These are phyloP conservation scores for Phytopythium cucurbitacearum DNA, from an alignment of 352 stramenopile species.

Conservation along the genomic window DNA sequence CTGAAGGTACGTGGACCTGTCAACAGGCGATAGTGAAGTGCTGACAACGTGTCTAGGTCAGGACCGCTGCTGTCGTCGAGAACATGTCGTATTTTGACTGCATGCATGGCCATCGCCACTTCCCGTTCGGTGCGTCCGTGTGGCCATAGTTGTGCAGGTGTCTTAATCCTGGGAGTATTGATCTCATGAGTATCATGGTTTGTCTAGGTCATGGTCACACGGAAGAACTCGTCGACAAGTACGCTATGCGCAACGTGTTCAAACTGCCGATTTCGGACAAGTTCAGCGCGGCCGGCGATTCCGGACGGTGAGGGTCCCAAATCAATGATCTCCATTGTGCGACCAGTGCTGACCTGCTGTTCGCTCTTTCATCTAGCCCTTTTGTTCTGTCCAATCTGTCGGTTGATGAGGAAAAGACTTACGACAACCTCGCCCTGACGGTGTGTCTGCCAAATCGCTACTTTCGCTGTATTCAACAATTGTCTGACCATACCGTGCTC, in stretches of 20 bases:
- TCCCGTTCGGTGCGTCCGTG: conserved; percentile 62
- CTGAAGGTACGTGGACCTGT: conserved; percentile 69
- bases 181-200: too few species aligned
- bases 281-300: conserved; percentile 70
- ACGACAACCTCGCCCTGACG: conserved; percentile 61
- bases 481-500: not conserved
- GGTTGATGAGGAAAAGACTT: conserved; percentile 60
- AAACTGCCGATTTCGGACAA: conserved; percentile 78
- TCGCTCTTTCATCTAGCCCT: conserved; percentile 31
- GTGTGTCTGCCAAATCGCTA: conserved; percentile 16
- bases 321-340: not conserved
- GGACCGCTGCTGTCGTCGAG: conserved; percentile 96
- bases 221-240: conserved; percentile 72
- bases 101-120: conserved; percentile 80
- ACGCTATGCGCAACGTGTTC: conserved; percentile 82
- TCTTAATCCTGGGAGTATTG: too few species aligned
- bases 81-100: conserved; percentile 99
- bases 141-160: too few species aligned
- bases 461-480: not conserved
- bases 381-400: conserved; percentile 73
- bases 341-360: not conserved
- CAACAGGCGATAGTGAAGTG: too few species aligned
- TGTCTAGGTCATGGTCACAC: conserved; percentile 61
- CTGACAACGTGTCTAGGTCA: conserved; percentile 56
- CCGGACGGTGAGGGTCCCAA: conserved; percentile 37